Base-by-base conservation (phyloP, 1,284 basidiomycete genomes). In the Trichosporon inkin region DNA sequence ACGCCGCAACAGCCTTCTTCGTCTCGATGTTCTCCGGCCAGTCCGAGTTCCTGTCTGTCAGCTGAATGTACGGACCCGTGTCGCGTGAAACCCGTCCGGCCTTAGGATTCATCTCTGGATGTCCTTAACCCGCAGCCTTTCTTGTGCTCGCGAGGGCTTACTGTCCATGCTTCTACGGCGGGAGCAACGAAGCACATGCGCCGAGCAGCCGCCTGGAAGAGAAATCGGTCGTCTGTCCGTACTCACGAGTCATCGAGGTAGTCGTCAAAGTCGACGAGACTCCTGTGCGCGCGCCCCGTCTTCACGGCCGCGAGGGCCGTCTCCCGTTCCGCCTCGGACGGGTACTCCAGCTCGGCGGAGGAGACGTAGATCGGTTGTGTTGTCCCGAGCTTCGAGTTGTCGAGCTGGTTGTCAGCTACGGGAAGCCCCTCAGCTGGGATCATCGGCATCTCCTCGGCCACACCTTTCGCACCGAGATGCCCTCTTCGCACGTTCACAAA, bases 181-280 rank as follows among this genome's bases (percentile, higher is more conserved):
- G n/a, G n/a, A n/a, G n/a, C n/a, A n/a, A n/a, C 36, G 13, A 38
- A n/a, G 16, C 36, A 32, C 28, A n/a, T 36, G 35, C 35, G 16
- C 36, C 3, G 36, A 38, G 36, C 36, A 38, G 3, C 6, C 11
- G 11, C 36, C 36, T 14, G 36, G 6, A 38, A 7, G 5, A 10
- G 20, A 16, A 6, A 20, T 22, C 3, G 6, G 3, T 4, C 51
- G 19, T 19, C 20, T 14, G 17, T 0, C 10, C 13, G 8, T 13
- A 77, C 74, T 61, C 65, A 75, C 64, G 72, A 62, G 53, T 79
- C 74, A 55, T 78, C 77, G 7, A 79, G 61, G 59, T 79, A 74
- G 49, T 76, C 76, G 62, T 80, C 79, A 57, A 76, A 74, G 54
- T 80, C 79, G 2, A 67, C 64, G 17, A 79, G 49, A 2, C 53